These are phyloP conservation scores for Barnettozyma wickerhamii DNA, from an alignment of 805 yeast species.

Conservation along the genomic window DNA sequence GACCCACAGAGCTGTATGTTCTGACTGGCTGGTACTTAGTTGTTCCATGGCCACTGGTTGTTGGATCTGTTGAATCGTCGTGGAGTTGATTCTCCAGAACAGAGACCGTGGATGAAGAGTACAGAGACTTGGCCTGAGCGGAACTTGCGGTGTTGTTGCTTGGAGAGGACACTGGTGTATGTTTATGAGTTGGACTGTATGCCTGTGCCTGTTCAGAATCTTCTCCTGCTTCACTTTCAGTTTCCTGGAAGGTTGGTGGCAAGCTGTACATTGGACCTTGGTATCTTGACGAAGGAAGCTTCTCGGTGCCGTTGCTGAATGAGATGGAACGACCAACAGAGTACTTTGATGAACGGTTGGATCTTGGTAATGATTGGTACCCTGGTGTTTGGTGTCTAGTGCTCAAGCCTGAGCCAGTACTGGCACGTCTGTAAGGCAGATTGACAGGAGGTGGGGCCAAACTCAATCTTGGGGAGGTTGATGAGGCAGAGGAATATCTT, in stretches of 20 bases:
- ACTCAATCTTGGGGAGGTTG: constrained; percentile 36
- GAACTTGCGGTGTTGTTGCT: constrained; percentile 20
- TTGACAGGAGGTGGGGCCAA: constrained; percentile 84
- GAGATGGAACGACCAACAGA: constrained; percentile 19
- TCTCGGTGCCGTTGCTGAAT: constrained; percentile 7
- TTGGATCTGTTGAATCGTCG: constrained; percentile 18
- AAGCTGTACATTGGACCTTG: constrained; percentile 11
- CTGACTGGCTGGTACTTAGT: constrained; percentile 15
- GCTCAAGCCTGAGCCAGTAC: constrained; percentile 25
- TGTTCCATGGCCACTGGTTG: constrained; percentile 13
- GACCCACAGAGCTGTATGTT: constrained; percentile 5
- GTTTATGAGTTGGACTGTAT: constrained; percentile 12
- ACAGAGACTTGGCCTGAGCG: constrained; percentile 20
- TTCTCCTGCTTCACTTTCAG: constrained; percentile 2
- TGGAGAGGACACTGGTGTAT: constrained; percentile 26
- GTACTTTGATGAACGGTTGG: constrained; percentile 10
- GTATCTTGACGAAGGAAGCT: constrained; percentile 5
- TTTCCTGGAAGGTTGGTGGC: constrained; percentile 1
- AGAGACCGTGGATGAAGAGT: constrained; percentile 23
- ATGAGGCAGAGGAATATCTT: constrained; percentile 14
- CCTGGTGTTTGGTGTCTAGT: constrained; percentile 1
- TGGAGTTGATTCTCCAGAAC: constrained; percentile 16
- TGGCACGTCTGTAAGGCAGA: constrained; percentile 41
- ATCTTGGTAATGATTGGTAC: constrained; percentile 6
- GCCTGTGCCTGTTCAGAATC: background rate